phyloP scores from a whole-genome alignment of 164 flowering plant species.

The Aristolochia fimbriata region DNA sequence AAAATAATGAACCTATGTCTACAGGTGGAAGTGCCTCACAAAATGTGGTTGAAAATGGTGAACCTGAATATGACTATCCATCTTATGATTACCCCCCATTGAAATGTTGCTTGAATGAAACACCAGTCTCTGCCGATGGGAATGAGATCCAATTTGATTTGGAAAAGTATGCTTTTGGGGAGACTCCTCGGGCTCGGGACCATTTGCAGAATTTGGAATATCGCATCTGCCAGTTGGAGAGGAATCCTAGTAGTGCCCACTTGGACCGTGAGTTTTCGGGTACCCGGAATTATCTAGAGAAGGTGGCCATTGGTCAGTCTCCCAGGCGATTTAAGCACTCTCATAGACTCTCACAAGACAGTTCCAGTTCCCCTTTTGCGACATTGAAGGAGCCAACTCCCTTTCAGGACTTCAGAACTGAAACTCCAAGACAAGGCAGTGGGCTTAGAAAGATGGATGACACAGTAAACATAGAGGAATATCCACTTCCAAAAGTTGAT shows the following conservation, averaged over 20 bases:
- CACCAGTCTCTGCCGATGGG: conserved; percentile 26
- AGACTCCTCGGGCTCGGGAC: conserved; percentile 40
- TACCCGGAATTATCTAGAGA: conserved; percentile 47
- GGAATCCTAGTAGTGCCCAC: conserved; percentile 34
- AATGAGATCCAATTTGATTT: conserved; percentile 33
- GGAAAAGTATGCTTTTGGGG: conserved; percentile 68
- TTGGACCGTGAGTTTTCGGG: conserved; percentile 35
- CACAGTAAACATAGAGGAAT: conserved; percentile 28
- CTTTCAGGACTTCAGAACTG: conserved; percentile 19
- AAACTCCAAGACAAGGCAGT: conserved; percentile 32
- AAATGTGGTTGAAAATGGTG: conserved; percentile 25
- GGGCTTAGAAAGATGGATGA: conserved; percentile 43
- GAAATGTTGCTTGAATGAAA: conserved; percentile 48
- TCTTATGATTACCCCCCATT: conserved; percentile 67
- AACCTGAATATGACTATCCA: conserved; percentile 33
- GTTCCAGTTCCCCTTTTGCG: conserved; percentile 33
- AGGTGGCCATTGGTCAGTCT: conserved; percentile 52
- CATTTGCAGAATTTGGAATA: conserved; percentile 37
- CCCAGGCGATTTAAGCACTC: conserved; percentile 41
- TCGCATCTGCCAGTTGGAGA: conserved; percentile 32
- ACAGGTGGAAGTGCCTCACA: not conserved
- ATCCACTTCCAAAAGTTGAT: conserved; percentile 23
- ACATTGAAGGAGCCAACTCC: conserved; percentile 29
- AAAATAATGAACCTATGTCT: conserved; percentile 21
- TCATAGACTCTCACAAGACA: conserved; percentile 50